These are phyloP conservation scores for Stemphylium vesicarium DNA, from an alignment of 2,329 filamentous ascomycete species.

Conservation along the genomic window DNA sequence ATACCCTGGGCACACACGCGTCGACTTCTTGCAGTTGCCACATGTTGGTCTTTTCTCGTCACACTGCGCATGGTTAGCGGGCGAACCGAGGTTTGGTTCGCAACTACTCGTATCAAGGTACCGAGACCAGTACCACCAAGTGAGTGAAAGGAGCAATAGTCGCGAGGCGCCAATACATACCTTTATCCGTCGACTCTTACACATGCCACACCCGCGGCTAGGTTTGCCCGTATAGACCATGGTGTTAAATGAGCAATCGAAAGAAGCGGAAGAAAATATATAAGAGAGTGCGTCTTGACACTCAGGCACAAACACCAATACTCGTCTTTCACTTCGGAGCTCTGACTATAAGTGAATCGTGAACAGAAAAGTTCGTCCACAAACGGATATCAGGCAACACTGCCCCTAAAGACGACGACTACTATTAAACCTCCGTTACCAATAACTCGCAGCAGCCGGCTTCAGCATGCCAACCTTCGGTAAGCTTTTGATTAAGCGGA, in stretches of 20 bases:
- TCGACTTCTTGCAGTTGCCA: conserved; percentile 45
- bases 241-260: conserved; percentile 18
- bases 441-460: conserved; percentile 10
- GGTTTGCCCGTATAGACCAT: conserved; percentile 53
- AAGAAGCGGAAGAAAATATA: conserved; percentile 18
- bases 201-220: conserved; percentile 71
- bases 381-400: conserved; percentile 24
- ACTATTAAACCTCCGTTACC: conserved; percentile 28
- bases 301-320: conserved; percentile 1
- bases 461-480: conserved; percentile 16
- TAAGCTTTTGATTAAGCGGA: conserved; percentile 14
- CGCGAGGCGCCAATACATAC: conserved; percentile 52
- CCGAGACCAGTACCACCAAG: not conserved
- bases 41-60: conserved; percentile 46
- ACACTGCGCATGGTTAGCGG: conserved; percentile 33
- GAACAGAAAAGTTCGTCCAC: conserved; percentile 2
- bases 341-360: conserved; percentile 13
- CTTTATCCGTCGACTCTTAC: conserved; percentile 75
- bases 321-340: not conserved
- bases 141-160: conserved; percentile 9
- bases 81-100: not conserved
- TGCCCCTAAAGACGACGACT: conserved; percentile 34
- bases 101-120: conserved; percentile 1
- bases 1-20: conserved; percentile 42
- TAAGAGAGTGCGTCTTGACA: conserved; percentile 1